Conservation (phyloP, 768 basidiomycete species). For the Suillus subalutaceus region DNA sequence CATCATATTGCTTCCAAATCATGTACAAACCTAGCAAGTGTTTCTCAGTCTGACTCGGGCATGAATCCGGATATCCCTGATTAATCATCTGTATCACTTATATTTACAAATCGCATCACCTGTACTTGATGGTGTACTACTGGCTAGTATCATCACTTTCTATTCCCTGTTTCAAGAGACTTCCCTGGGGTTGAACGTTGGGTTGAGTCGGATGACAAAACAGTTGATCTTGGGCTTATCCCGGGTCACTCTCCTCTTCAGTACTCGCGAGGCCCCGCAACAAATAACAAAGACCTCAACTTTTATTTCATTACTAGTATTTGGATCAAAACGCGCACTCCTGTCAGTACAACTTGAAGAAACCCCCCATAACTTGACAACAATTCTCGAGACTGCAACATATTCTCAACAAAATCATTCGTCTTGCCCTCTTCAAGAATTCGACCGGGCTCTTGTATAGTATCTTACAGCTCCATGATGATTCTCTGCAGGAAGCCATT, state of each 20-base stretch:
- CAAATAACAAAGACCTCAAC: neutral
- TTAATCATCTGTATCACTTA: no score
- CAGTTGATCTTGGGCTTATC: neutral
- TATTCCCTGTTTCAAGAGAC: neutral
- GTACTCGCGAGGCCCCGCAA: neutral
- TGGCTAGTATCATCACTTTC: neutral
- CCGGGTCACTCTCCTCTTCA: neutral
- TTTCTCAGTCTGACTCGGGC: no score
- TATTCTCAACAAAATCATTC: neutral
- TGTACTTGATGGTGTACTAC: no score
- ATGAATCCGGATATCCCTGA: no score
- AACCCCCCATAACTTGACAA: neutral
- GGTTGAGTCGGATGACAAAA: neutral
- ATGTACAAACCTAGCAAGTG: no score
- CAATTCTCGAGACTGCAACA: neutral
- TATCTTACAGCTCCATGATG: conserved; percentile 6
- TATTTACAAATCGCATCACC: no score
- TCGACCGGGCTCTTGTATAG: neutral
- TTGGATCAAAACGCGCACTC: neutral
- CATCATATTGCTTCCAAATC: no score
- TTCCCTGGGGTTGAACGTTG: neutral
- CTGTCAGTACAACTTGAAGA: neutral
- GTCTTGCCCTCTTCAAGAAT: neutral
- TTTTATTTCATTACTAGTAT: no score
- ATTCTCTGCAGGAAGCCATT: conserved; percentile 15